phyloP scores from a whole-genome alignment of 2,329 filamentous ascomycete species.

The Alternaria angustiovoidea region DNA sequence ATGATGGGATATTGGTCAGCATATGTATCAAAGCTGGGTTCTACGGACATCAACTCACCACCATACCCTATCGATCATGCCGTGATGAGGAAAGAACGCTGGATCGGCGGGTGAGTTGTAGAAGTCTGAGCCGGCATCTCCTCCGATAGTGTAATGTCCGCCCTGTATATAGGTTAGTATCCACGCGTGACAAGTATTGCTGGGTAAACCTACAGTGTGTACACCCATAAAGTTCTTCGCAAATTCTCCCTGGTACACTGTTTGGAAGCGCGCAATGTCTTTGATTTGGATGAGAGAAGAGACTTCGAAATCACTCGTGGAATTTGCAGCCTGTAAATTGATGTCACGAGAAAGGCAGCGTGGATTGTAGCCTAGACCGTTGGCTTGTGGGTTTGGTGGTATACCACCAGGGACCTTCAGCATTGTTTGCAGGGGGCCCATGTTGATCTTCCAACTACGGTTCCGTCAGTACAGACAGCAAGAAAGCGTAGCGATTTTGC shows the following conservation, averaged over 20 bases:
- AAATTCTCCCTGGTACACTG: conserved; percentile 50
- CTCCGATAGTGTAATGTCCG: conserved; percentile 54
- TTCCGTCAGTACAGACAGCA: background rate
- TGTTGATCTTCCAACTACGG: conserved; percentile 47
- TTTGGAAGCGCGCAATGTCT: conserved; percentile 46
- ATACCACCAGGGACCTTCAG: conserved; percentile 31
- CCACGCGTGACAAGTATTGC: too few relatives aligned
- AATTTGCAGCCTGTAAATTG: conserved; percentile 30
- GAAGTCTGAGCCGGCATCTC: conserved; percentile 40
- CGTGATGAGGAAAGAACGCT: conserved; percentile 59
- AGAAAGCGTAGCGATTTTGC: background rate
- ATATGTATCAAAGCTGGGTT: background rate
- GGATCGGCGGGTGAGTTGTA: conserved; percentile 58
- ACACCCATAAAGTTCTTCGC: conserved; percentile 49
- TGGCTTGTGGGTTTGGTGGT: conserved; percentile 37
- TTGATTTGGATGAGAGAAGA: conserved; percentile 31
- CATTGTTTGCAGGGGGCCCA: conserved; percentile 57
- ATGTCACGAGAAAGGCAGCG: conserved; percentile 52
- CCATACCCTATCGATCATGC: conserved; percentile 58
- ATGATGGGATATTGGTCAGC: background rate
- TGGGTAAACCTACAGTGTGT: conserved; percentile 40
- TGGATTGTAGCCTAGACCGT: conserved; percentile 44
- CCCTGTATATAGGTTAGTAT: conserved; percentile 19
- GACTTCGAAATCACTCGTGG: conserved; percentile 35
- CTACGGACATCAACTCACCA: conserved; percentile 28